Evolutionary conservation across 2,329 filamentous ascomycete species (phyloP), one percentile per base, ranked within the genome.

Genomic region (Cordyceps javanica): DNA sequence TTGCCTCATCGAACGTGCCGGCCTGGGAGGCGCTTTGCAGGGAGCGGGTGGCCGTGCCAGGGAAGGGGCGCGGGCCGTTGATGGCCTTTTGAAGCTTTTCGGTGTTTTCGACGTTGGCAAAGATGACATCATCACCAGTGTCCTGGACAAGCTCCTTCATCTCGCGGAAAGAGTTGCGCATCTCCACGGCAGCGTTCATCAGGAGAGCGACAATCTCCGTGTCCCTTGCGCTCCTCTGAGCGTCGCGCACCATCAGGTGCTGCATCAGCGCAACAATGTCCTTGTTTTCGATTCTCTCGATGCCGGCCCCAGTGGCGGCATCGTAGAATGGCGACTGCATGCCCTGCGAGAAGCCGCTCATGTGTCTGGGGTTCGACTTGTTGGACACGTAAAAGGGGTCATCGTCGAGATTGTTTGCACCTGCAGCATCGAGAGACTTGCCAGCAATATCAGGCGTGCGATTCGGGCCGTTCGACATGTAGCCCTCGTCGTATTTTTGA

Each of bases 261-360:
- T 99, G 93, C 94, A 99, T 99, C 60, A 99, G 77, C 25, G 93
- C 91, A 62, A 99, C 89, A 65, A 99, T 95, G 68, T 99, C 94
- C 74, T 95, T 94, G 46, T 91, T 96, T 70, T 97, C 88, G 53
- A 99, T 97, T 49, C 88, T 82, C 63, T 97, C 92, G 54, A 96
- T 89, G 34, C 91, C 92, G 61, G 85, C 86, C 54, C 93, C 93
- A 1, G 90, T 96, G 3, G 92, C 83, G 59, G 90, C 86, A 69
- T 99, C 94, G 67, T 96, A 97, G 21, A 97, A 78, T 3, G 93
- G 92, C 30, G 91, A 94, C 3, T 80, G 81, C 82, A 97, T 91
- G 46, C 92, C 93, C 67, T 97, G 91, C 8, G 93, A 97, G 75
- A 96, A 88, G 51, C 90, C 92, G 68, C 91, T 96, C 48, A 92